Evolutionary conservation across 2,329 filamentous ascomycete species (phyloP).

Genomic region (Trichophyton rubrum): DNA sequence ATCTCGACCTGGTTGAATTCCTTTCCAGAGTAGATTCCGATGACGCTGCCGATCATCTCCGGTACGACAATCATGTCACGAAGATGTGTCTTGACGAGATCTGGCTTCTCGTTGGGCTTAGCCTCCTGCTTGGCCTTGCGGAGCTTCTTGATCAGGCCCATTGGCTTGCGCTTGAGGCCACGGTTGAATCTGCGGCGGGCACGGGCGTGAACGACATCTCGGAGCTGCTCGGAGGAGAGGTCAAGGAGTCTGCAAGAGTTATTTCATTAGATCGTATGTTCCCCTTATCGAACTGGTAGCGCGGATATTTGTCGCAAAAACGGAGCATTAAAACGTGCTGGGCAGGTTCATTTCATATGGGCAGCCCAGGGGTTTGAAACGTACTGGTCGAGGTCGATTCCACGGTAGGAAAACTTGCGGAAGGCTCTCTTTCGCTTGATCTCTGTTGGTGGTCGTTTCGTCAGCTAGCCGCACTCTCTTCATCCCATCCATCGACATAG

Average conservation of each 20-base stretch:
- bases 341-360: not conserved
- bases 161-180: slow-evolving; percentile 98
- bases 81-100: slow-evolving; percentile 97
- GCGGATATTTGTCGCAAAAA: not conserved
- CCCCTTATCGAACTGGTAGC: too few relatives aligned
- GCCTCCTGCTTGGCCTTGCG: slow-evolving; percentile 99
- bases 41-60: slow-evolving; percentile 98
- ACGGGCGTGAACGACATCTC: slow-evolving; percentile 98
- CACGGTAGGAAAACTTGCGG: slow-evolving; percentile 99
- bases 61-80: slow-evolving; percentile 99
- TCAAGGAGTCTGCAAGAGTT: slow-evolving; percentile 70
- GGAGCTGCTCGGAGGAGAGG: slow-evolving; percentile 95
- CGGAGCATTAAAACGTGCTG: not conserved
- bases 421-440: slow-evolving; percentile 99
- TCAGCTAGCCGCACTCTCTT: not conserved
- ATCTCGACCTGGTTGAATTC: slow-evolving; percentile 99
- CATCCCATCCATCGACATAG: not conserved
- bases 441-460: slow-evolving; percentile 43
- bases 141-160: slow-evolving; percentile 99
- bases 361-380: slow-evolving; percentile 28
- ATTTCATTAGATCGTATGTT: slow-evolving; percentile 18
- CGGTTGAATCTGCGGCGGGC: slow-evolving; percentile 99
- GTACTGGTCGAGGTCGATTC: slow-evolving; percentile 98
- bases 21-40: slow-evolving; percentile 99
- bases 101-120: slow-evolving; percentile 99